These are phyloP conservation scores for Petrea volubilis DNA, from an alignment of 257 asterid genomes.

Conservation along the genomic window DNA sequence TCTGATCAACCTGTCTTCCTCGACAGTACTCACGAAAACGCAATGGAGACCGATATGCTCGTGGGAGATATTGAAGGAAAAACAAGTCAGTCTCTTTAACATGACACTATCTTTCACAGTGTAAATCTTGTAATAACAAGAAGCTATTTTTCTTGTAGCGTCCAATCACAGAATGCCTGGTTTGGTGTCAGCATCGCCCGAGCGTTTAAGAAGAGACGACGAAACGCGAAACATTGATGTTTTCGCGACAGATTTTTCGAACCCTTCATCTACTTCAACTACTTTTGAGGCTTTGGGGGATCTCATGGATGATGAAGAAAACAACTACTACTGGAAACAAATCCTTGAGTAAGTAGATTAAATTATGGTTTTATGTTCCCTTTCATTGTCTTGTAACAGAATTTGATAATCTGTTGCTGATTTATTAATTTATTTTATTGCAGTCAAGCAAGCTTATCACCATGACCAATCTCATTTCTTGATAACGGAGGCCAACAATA, in stretches of 20 bases:
- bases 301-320: constrained; percentile 38
- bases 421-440: constrained; percentile 14
- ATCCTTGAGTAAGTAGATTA: constrained; percentile 28
- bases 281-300: constrained; percentile 31
- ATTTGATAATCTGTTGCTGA: not conserved
- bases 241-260: constrained; percentile 10
- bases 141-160: not conserved
- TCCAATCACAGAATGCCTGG: constrained; percentile 20
- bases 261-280: constrained; percentile 22
- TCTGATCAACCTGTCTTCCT: constrained; percentile 5
- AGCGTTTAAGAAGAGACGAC: constrained; percentile 19
- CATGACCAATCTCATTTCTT: constrained; percentile 19
- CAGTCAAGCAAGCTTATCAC: constrained; percentile 20
- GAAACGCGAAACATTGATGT: constrained; percentile 8
- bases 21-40: not conserved
- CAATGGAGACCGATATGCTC: not conserved
- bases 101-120: no score
- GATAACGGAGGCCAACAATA: constrained; percentile 10
- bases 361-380: not conserved
- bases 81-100: no score
- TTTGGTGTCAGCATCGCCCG: constrained; percentile 27
- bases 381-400: not conserved
- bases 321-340: constrained; percentile 38
- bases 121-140: no score
- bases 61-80: not conserved